Percentiles rank a stretch among this genome's conserved stretches.
These are phyloP conservation scores for Cyclotella baltica DNA, from an alignment of 108 stramenopile species.

Conservation along the genomic window DNA sequence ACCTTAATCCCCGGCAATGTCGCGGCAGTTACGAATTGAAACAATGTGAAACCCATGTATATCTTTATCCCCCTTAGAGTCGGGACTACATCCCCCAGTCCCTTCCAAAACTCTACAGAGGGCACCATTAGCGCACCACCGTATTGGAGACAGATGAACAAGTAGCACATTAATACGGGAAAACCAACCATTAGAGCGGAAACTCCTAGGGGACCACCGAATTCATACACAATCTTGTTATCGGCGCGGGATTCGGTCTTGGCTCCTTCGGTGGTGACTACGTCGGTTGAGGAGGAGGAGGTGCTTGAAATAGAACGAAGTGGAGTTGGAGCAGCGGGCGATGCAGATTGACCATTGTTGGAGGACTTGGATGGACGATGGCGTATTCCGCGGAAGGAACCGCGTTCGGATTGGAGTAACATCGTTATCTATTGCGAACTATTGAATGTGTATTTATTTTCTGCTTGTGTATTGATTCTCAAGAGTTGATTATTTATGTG, in stretches of 20 bases:
- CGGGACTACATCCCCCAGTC: slow-evolving; percentile 28
- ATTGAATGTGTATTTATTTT: background rate
- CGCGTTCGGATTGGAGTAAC: slow-evolving; percentile 42
- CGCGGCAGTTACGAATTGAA: slow-evolving; percentile 52
- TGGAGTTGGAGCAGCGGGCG: background rate
- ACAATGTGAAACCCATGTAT: slow-evolving; percentile 40
- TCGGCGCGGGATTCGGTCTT: slow-evolving; percentile 39
- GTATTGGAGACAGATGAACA: slow-evolving; percentile 51
- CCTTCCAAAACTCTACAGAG: slow-evolving; percentile 40
- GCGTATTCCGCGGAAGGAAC: slow-evolving; percentile 28
- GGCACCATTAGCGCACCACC: slow-evolving; percentile 30
- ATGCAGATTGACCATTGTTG: background rate
- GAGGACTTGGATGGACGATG: slow-evolving; percentile 11
- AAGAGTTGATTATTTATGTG: too few relatives aligned
- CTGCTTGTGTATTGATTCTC: background rate
- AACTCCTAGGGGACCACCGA: slow-evolving; percentile 49
- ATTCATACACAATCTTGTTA: slow-evolving; percentile 49
- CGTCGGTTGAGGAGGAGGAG: background rate
- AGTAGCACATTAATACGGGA: slow-evolving; percentile 50
- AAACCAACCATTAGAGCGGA: slow-evolving; percentile 46
- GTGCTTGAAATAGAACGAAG: background rate
- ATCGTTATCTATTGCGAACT: too few relatives aligned
- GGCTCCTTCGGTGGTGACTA: slow-evolving; percentile 27
- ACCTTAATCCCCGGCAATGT: slow-evolving; percentile 53
- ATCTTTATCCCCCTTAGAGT: slow-evolving; percentile 28